phyloP scores from a whole-genome alignment of 2,329 filamentous ascomycete genomes.

The Penicillium brevicompactum region DNA sequence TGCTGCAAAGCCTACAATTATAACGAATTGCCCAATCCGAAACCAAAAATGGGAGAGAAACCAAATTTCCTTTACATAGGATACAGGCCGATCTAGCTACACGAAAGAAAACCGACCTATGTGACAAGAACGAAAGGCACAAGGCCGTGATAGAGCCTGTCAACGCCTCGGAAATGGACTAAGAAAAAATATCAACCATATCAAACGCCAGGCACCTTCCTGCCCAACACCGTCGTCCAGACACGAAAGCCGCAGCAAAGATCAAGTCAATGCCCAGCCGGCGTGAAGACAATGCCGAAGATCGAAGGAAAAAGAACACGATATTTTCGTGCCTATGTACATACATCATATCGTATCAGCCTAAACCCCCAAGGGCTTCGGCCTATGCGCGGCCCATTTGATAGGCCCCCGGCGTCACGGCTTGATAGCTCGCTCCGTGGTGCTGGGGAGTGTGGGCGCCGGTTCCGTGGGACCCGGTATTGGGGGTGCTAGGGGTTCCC shows the following conservation, averaged over 20 bases:
- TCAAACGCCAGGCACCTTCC: slow-evolving; percentile 34
- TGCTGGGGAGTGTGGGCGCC: slow-evolving; percentile 50
- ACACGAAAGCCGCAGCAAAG: slow-evolving; percentile 22
- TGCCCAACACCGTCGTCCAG: slow-evolving; percentile 30
- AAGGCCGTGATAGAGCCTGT: slow-evolving; percentile 7
- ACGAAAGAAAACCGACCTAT: slow-evolving; percentile 10
- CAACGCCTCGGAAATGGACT: slow-evolving; percentile 28
- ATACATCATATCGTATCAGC: slow-evolving; percentile 39
- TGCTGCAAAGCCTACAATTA: not conserved
- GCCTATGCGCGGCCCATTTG: slow-evolving; percentile 36
- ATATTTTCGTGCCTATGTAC: slow-evolving; percentile 38
- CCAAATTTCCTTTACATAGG: slow-evolving; percentile 6
- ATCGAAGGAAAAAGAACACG: slow-evolving; percentile 28
- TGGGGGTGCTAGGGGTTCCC: slow-evolving; percentile 69
- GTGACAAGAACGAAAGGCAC: slow-evolving; percentile 15
- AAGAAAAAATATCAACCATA: slow-evolving; percentile 27
- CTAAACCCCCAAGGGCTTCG: not conserved
- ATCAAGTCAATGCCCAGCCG: slow-evolving; percentile 27
- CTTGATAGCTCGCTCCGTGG: slow-evolving; percentile 59
- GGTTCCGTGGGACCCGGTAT: slow-evolving; percentile 56
- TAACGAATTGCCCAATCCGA: not conserved
- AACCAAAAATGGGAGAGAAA: not conserved
- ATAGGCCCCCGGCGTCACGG: slow-evolving; percentile 80
- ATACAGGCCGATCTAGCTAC: slow-evolving; percentile 8
- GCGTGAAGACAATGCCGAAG: slow-evolving; percentile 27